Evolutionary conservation across 768 basidiomycete species (phyloP), one percentile per base, ranked within the genome.

Genomic region (Mycena rebaudengoi): DNA sequence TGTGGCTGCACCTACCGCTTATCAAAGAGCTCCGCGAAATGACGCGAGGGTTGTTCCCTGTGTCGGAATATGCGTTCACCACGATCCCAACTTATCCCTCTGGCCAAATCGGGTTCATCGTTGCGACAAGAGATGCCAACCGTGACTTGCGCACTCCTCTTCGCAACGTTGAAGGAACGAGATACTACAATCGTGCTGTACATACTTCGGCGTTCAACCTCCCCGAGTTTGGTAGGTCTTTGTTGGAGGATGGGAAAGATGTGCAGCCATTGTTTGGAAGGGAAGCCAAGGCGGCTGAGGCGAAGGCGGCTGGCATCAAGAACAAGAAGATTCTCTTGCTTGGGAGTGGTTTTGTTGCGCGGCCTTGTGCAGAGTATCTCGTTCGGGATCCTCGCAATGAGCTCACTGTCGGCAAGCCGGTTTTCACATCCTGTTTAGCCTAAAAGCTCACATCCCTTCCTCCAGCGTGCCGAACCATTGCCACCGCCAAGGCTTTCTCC

Each of bases 71-170:
- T 75, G 98, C 95, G 16, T 98, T 85, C 79, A 96, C 96, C 63
- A 98, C 96, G 21, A 96, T 99, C 68, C 97, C 97, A 0, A 98
- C 96, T 16, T 99, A 99, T 79, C 98, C 98, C 20, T 91, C 93
- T n/a, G 98, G 98, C 35, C 96, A 96, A 74, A 99, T 99, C 71
- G 96, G 98, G 23, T 96, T 96, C 80, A 85, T 96, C 68, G 83
- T 98, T 45, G 94, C 92, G 76, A 90, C 95, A 57, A 96, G 92
- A 78, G 90, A 90, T 28, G 77, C 80, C 16, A 83, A 80, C 26
- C 84, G 93, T 53, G 87, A 92, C 73, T 79, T 99, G 66, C 85
- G 82, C 53, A 88, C 82, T 20, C 91, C 96, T 0, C 68, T 96
- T 39, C 87, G 95, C 58, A 80, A 89, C 44, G 88, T 97, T 32